phyloP scores from a whole-genome alignment of 1,284 basidiomycete species.

The Apiotrichum veenhuisii region DNA sequence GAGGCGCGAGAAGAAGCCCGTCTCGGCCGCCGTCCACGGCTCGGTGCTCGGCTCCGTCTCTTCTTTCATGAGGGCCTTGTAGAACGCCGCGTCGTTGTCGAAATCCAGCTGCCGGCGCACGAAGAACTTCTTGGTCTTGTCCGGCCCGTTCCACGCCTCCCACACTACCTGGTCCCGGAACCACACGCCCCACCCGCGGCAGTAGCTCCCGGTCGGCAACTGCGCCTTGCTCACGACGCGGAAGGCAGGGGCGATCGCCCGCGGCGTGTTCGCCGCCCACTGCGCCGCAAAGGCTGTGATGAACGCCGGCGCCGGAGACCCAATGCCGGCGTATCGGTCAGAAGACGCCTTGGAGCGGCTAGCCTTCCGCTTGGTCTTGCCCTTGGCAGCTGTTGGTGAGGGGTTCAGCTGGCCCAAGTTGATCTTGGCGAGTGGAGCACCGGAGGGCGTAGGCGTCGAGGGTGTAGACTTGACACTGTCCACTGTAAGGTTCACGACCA shows the following conservation, averaged over 20 bases:
- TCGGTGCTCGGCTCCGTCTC: no score
- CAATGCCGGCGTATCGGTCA: neutral
- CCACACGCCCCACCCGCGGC: neutral
- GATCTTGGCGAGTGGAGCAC: no score
- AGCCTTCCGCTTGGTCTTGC: neutral
- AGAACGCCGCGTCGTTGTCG: neutral
- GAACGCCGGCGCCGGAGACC: neutral
- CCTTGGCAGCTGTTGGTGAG: no score
- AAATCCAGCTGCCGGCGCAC: neutral
- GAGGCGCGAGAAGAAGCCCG: neutral
- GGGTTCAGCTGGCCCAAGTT: no score
- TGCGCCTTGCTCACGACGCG: neutral
- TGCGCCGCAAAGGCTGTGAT: neutral
- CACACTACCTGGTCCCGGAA: neutral
- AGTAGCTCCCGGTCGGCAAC: neutral
- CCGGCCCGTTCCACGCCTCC: slow-evolving; percentile 2
- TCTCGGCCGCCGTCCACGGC: neutral
- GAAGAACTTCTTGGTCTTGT: neutral
- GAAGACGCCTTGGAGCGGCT: neutral
- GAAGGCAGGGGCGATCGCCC: neutral
- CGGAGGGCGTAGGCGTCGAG: no score
- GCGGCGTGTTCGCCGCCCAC: neutral
- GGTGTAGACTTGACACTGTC: no score
- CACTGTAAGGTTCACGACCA: no score
- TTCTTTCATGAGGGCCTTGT: neutral